A percentile compares a stretch with the other conserved stretches of the same genome.
Conservation (phyloP, 2,329 filamentous ascomycete species). For the Ceratocystis cubensis region DNA sequence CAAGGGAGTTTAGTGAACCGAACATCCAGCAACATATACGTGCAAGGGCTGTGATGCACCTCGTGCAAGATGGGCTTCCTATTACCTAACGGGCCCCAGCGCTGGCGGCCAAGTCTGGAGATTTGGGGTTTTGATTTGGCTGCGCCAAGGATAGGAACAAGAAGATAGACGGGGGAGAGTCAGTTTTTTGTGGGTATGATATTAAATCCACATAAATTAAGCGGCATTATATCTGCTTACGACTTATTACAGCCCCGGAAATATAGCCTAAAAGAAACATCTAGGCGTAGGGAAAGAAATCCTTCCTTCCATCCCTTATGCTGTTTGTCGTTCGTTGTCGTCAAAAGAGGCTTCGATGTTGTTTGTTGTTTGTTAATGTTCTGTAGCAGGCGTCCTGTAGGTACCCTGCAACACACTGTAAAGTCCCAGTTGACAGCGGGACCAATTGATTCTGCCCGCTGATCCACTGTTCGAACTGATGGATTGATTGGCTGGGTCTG, state of each 20-base stretch:
- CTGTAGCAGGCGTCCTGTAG: not conserved
- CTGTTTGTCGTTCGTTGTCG: not conserved
- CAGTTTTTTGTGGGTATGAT: not conserved
- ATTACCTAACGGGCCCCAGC: slow-evolving; percentile 9
- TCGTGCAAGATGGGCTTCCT: slow-evolving; percentile 4
- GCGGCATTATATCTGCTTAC: not conserved
- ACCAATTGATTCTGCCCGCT: slow-evolving; percentile 16
- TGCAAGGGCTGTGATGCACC: slow-evolving; percentile 10
- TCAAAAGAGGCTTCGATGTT: not conserved
- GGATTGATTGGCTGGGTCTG: not conserved
- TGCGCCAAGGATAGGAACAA: not conserved
- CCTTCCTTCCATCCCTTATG: not conserved
- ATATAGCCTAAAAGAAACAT: not conserved
- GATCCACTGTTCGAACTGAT: not conserved
- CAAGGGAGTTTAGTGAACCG: not conserved
- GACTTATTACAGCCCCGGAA: not conserved
- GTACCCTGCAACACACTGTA: not conserved
- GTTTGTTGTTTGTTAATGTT: not conserved
- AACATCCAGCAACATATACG: not conserved
- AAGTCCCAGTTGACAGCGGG: slow-evolving; percentile 14
- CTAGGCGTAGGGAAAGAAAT: not conserved
- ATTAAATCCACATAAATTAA: not conserved
- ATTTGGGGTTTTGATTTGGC: not conserved
- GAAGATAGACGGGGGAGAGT: not conserved
- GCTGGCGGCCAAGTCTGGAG: slow-evolving; percentile 13